Percentiles rank a stretch among this genome's conserved stretches.
Conservation (phyloP, 73 alveolate species). For the Strombidium stylifer region DNA sequence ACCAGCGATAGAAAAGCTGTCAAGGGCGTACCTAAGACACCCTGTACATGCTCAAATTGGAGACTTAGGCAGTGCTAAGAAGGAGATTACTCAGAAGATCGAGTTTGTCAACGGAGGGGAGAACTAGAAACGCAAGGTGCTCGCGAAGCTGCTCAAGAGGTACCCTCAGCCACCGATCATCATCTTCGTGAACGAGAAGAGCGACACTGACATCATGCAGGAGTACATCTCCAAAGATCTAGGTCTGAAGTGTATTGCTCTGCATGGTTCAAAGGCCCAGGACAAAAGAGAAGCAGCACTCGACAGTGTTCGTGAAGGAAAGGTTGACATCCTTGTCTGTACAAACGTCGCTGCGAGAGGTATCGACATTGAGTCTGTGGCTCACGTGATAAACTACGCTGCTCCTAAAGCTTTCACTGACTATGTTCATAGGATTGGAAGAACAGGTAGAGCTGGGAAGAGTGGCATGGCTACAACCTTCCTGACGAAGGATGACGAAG, state of each 20-base stretch:
- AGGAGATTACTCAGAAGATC: conserved; percentile 60
- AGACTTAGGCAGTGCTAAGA: conserved; percentile 79
- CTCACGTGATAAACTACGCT: conserved; percentile 90
- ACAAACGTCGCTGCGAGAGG: conserved; percentile 80
- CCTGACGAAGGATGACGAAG: conserved; percentile 71
- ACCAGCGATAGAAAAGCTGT: conserved; percentile 61
- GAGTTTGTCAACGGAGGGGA: conserved; percentile 63
- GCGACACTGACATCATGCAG: conserved; percentile 54
- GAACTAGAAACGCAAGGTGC: conserved; percentile 42
- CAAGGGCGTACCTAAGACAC: conserved; percentile 52
- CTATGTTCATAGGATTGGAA: conserved; percentile 93
- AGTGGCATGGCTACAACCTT: conserved; percentile 93
- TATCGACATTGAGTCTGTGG: conserved; percentile 82
- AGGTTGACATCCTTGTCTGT: conserved; percentile 16
- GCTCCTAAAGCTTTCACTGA: conserved; percentile 87
- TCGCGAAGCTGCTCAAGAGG: conserved; percentile 36
- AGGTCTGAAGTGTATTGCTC: conserved; percentile 44
- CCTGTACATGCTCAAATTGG: conserved; percentile 68
- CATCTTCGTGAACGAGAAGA: conserved; percentile 71
- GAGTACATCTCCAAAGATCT: not conserved
- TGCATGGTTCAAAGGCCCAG: conserved; percentile 85
- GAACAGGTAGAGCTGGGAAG: conserved; percentile 96
- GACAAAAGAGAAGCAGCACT: conserved; percentile 74
- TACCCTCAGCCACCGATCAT: conserved; percentile 66
- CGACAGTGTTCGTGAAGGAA: conserved; percentile 18